phyloP scores from a whole-genome alignment of 2,329 filamentous ascomycete genomes.

The Fusarium sambucinum region DNA sequence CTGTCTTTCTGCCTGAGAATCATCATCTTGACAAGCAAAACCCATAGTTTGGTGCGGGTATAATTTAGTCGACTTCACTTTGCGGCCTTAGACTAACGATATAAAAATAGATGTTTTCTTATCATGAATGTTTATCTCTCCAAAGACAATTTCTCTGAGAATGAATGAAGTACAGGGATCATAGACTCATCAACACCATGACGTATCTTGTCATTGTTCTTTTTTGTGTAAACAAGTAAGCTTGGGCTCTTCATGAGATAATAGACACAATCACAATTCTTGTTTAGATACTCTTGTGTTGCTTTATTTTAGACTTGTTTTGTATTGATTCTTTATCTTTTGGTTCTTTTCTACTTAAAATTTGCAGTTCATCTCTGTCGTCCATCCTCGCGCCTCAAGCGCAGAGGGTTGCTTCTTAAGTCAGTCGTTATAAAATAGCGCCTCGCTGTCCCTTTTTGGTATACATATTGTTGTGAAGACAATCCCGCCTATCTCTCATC shows the following conservation, averaged over 20 bases:
- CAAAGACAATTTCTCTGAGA: neutral
- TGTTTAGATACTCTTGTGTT: neutral
- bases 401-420: constrained; percentile 24
- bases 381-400: constrained; percentile 35
- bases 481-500: constrained; percentile 17
- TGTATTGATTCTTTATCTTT: constrained; percentile 18
- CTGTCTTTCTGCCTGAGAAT: constrained; percentile 21
- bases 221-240: neutral
- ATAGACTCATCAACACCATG: neutral
- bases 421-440: constrained; percentile 32
- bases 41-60: neutral
- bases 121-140: neutral
- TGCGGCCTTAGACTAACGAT: neutral
- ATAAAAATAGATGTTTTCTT: neutral
- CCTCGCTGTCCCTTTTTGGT: constrained; percentile 39
- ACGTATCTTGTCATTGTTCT: neutral
- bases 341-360: constrained; percentile 21
- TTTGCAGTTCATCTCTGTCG: constrained; percentile 22
- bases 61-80: neutral
- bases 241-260: neutral
- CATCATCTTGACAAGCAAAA: neutral
- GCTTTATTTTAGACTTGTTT: constrained; percentile 8
- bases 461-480: constrained; percentile 21
- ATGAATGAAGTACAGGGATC: neutral
- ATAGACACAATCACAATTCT: neutral